Evolutionary conservation across 352 stramenopile species (phyloP).

Genomic region (Pythium sukuiense): DNA sequence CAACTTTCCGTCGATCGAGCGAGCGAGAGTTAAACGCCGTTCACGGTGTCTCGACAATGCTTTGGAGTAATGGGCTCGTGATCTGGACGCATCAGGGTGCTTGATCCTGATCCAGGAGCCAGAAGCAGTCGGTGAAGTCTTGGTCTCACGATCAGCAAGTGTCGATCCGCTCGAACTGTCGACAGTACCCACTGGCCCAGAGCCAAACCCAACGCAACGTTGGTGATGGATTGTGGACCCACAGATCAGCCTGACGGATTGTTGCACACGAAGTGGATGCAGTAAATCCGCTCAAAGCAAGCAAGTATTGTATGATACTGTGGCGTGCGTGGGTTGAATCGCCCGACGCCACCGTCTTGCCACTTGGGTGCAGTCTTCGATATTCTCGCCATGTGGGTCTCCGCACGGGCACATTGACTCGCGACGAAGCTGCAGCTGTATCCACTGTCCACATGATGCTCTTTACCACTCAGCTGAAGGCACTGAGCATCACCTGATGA

Average conservation of each 20-base stretch:
- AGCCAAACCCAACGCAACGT: not conserved
- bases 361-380: not conserved
- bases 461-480: not conserved
- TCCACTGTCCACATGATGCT: not conserved
- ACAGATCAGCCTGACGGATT: not conserved
- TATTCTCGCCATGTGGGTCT: not conserved
- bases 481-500: not conserved
- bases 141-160: not conserved
- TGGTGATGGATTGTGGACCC: not conserved
- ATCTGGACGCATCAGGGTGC: not conserved
- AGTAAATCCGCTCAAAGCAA: not conserved
- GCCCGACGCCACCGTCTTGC: no score
- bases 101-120: not conserved
- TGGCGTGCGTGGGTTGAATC: conserved; percentile 1
- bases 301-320: not conserved
- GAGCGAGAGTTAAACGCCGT: no score
- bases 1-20: no score
- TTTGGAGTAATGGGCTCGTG: not conserved
- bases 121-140: not conserved
- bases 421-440: not conserved
- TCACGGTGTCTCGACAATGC: not conserved
- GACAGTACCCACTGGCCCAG: not conserved
- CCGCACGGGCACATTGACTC: not conserved
- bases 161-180: conserved; percentile 1
- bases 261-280: conserved; percentile 2